These are phyloP conservation scores for Pythium scleroteichum DNA, from an alignment of 352 stramenopile genomes.

Conservation along the genomic window DNA sequence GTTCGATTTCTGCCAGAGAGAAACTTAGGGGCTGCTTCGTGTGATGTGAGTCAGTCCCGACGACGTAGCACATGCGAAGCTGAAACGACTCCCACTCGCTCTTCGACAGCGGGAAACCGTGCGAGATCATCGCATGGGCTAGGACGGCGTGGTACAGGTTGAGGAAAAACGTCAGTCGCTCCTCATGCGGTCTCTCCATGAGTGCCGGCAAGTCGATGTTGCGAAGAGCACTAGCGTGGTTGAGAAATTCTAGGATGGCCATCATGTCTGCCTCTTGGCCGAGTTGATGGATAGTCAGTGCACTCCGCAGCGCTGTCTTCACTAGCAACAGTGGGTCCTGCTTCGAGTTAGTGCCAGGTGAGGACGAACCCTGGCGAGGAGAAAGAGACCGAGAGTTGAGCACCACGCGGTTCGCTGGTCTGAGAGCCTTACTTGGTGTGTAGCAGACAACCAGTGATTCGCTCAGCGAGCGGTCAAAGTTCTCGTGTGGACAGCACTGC, in stretches of 20 bases:
- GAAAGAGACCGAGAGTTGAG: constrained; percentile 72
- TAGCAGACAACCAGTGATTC: constrained; percentile 36
- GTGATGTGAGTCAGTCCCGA: constrained; percentile 33
- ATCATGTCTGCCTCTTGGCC: constrained; percentile 42
- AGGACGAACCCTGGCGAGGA: constrained; percentile 17
- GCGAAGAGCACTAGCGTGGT: constrained; percentile 61
- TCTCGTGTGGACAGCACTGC: constrained; percentile 47
- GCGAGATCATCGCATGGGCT: constrained; percentile 72
- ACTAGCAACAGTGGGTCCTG: constrained; percentile 37
- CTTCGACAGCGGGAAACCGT: constrained; percentile 60
- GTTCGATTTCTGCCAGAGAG: constrained; percentile 80
- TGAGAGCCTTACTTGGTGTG: constrained; percentile 38
- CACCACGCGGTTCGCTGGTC: constrained; percentile 50
- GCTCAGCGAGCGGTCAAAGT: constrained; percentile 38
- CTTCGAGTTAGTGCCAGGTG: too few species aligned
- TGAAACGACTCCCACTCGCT: constrained; percentile 62
- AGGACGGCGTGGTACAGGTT: constrained; percentile 82
- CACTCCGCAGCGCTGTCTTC: constrained; percentile 25
- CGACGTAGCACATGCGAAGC: constrained; percentile 59
- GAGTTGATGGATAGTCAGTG: constrained; percentile 35
- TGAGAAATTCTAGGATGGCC: constrained; percentile 65
- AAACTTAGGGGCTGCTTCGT: constrained; percentile 31
- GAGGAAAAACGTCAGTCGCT: constrained; percentile 73
- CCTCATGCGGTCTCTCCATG: constrained; percentile 52
- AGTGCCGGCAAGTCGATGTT: constrained; percentile 51